Percentiles rank a stretch among this genome's conserved stretches.
Evolutionary conservation across 176 grass and related monocot species (phyloP).

Genomic region (Poa pratensis): DNA sequence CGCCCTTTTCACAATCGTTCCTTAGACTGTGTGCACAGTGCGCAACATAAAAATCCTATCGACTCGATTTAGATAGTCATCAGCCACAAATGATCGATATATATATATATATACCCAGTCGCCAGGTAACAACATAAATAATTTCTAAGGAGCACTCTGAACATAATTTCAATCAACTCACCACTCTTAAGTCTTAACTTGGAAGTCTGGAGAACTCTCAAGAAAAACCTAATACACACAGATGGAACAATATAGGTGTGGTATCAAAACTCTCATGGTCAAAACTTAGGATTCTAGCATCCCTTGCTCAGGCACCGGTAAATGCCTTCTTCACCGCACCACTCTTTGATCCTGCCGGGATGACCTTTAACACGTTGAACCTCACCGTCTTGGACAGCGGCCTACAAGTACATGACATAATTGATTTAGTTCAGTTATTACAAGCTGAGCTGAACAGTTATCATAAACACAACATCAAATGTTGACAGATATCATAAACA

Average conservation of each 20-base stretch:
- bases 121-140: neutral
- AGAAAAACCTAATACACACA: slow-evolving; percentile 33
- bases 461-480: neutral
- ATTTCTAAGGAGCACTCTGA: neutral
- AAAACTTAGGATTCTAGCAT: neutral
- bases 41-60: neutral
- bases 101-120: neutral
- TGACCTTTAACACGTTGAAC: slow-evolving; percentile 36
- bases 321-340: slow-evolving; percentile 28
- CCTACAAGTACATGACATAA: slow-evolving; percentile 6
- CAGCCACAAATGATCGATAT: neutral
- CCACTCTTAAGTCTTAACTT: no score
- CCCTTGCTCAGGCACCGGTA: neutral
- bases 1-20: neutral
- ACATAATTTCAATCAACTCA: neutral
- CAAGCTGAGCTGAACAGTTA: neutral
- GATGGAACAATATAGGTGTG: neutral
- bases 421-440: neutral
- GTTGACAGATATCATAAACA: no score
- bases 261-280: slow-evolving; percentile 21
- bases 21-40: no score
- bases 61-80: neutral
- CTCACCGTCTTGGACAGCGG: slow-evolving; percentile 27
- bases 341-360: slow-evolving; percentile 26
- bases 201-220: neutral